These are phyloP conservation scores for Heritiera fomes DNA, from an alignment of 345 rosid species.

Conservation along the genomic window DNA sequence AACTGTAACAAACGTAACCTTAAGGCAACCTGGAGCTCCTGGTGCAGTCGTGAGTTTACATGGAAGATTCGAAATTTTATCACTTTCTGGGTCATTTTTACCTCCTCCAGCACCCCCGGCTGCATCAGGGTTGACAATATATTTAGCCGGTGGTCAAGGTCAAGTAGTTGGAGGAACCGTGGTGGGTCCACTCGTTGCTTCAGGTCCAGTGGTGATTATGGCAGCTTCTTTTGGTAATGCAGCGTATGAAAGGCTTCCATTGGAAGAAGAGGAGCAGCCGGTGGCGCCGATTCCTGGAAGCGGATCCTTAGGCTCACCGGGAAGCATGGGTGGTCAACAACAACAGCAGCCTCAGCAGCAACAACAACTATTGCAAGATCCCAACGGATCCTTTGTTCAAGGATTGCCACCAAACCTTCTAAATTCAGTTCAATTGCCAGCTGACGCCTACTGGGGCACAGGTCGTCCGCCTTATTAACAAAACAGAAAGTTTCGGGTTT, in stretches of 20 bases:
- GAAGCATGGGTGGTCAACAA: constrained; percentile 20
- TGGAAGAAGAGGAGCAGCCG: constrained; percentile 69
- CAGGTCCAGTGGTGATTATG: constrained; percentile 90
- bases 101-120: constrained; percentile 98
- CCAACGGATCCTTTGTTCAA: constrained; percentile 57
- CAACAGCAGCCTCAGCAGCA: constrained; percentile 48
- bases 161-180: constrained; percentile 94
- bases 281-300: constrained; percentile 35
- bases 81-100: constrained; percentile 81
- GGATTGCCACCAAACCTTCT: constrained; percentile 80
- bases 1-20: constrained; percentile 76
- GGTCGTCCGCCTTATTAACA: constrained; percentile 59
- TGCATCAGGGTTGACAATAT: constrained; percentile 79
- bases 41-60: constrained; percentile 82
- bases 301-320: constrained; percentile 43
- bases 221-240: constrained; percentile 98
- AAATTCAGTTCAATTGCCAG: constrained; percentile 68
- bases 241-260: constrained; percentile 85
- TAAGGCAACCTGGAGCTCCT: constrained; percentile 77
- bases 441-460: constrained; percentile 76
- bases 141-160: constrained; percentile 96
- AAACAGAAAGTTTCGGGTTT: background rate
- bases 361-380: constrained; percentile 71
- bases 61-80: constrained; percentile 89
- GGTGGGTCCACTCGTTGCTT: constrained; percentile 75